phyloP scores from a whole-genome alignment of 2,329 filamentous ascomycete genomes.

The Tolypocladium capitatum region DNA sequence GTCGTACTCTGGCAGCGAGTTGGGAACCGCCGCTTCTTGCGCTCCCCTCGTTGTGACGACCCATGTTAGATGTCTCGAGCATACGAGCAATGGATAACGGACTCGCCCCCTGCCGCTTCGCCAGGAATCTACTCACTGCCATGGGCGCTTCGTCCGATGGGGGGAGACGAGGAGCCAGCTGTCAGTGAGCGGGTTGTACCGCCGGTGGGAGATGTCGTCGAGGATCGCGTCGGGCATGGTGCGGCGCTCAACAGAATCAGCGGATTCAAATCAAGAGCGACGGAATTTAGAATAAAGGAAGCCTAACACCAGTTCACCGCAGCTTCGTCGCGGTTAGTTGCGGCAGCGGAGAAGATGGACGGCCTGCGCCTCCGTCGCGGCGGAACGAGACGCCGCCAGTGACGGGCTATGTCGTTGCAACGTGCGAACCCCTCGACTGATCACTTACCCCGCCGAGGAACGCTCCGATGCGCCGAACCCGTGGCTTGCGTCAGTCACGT shows the following conservation, averaged over 20 bases:
- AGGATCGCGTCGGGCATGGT: constrained; percentile 64
- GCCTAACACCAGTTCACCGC: too few relatives aligned
- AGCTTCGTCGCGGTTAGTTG: too few relatives aligned
- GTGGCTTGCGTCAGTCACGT: neutral
- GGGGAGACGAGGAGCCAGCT: constrained; percentile 92
- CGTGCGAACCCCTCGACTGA: too few relatives aligned
- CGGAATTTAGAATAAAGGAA: too few relatives aligned
- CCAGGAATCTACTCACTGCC: constrained; percentile 58
- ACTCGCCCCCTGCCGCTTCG: neutral
- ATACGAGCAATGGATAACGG: too few relatives aligned
- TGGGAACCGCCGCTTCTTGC: constrained; percentile 58
- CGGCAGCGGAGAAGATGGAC: too few relatives aligned
- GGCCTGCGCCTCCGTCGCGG: too few relatives aligned
- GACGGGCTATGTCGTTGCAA: too few relatives aligned
- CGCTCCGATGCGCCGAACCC: too few relatives aligned
- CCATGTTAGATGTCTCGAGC: neutral
- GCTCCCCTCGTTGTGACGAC: constrained; percentile 46
- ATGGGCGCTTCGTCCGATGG: constrained; percentile 90
- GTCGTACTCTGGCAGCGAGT: constrained; percentile 67
- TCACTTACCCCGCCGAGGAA: too few relatives aligned
- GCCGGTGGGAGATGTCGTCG: constrained; percentile 90
- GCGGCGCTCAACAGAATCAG: neutral
- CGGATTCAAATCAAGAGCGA: neutral
- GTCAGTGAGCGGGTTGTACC: constrained; percentile 82
- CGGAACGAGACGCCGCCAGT: too few relatives aligned